A percentile compares a stretch with the other conserved stretches of the same genome.
phyloP scores from a whole-genome alignment of 108 stramenopile genomes.

The Stephanodiscus triporus region DNA sequence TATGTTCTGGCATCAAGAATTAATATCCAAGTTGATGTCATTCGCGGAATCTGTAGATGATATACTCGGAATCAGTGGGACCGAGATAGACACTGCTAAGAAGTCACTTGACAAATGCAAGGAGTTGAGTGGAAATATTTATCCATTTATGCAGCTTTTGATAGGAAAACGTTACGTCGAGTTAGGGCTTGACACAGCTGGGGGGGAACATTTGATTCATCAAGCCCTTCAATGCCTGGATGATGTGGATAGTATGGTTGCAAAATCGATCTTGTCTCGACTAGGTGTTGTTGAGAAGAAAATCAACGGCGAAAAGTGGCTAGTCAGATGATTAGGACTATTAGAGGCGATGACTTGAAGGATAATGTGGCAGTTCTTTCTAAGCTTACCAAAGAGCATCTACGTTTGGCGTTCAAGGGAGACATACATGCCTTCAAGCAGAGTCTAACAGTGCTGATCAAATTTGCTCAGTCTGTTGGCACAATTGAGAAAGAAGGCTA shows the following conservation, averaged over 20 bases:
- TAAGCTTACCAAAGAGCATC: slow-evolving; percentile 35
- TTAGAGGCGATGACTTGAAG: slow-evolving; percentile 15
- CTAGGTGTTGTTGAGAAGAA: background rate
- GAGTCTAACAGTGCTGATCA: slow-evolving; percentile 26
- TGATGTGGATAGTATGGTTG: slow-evolving; percentile 11
- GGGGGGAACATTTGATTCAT: slow-evolving; percentile 14
- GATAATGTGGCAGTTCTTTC: slow-evolving; percentile 18
- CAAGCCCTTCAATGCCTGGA: slow-evolving; percentile 5
- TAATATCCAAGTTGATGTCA: slow-evolving; percentile 17
- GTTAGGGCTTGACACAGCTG: slow-evolving; percentile 1
- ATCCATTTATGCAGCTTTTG: slow-evolving; percentile 17
- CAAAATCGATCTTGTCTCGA: slow-evolving; percentile 18
- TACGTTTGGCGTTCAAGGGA: slow-evolving; percentile 19
- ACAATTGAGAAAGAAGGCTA: slow-evolving; percentile 33
- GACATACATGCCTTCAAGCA: slow-evolving; percentile 21
- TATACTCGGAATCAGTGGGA: slow-evolving; percentile 16
- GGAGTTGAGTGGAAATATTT: slow-evolving; percentile 23
- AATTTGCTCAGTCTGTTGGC: slow-evolving; percentile 39
- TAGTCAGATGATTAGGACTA: slow-evolving; percentile 22
- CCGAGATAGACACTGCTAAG: slow-evolving; percentile 5
- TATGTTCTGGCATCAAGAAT: slow-evolving; percentile 24
- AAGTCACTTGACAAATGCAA: slow-evolving; percentile 17
- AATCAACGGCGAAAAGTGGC: slow-evolving; percentile 18
- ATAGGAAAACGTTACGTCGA: slow-evolving; percentile 18
- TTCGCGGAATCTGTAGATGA: slow-evolving; percentile 15